Evolutionary conservation across 306 rosid genomes (phyloP).

Genomic region (Gleditsia sinensis): DNA sequence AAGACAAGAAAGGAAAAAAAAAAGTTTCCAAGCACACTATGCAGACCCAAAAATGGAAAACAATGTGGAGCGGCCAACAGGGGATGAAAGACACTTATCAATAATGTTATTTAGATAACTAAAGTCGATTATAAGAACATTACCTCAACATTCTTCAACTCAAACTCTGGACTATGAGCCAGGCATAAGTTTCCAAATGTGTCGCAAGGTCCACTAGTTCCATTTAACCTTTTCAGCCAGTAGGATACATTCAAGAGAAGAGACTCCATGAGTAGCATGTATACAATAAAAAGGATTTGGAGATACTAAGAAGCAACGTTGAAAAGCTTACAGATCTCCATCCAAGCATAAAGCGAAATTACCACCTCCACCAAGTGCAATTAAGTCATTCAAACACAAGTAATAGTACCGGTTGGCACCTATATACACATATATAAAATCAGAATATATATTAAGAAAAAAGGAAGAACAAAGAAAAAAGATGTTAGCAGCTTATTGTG

Average conservation of each 20-base stretch:
- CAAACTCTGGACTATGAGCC: conserved; percentile 87
- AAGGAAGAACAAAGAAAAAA: background rate
- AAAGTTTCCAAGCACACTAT: too few relatives aligned
- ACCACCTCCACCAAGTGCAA: conserved; percentile 96
- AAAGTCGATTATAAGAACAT: background rate
- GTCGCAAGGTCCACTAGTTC: conserved; percentile 88
- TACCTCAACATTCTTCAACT: conserved; percentile 94
- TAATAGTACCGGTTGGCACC: conserved; percentile 86
- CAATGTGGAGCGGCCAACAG: background rate
- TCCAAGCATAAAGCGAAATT: conserved; percentile 82
- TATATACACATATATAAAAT: conserved; percentile 32
- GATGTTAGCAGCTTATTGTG: background rate
- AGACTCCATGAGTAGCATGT: conserved; percentile 5
- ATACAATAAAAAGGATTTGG: conserved; percentile 7
- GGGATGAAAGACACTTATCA: background rate
- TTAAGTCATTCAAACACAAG: conserved; percentile 73
- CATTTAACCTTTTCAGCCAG: conserved; percentile 65
- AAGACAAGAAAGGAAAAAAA: background rate
- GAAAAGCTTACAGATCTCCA: conserved; percentile 83
- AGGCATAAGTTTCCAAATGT: conserved; percentile 86
- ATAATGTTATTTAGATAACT: conserved; percentile 25
- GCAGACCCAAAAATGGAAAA: background rate
- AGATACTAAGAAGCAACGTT: background rate
- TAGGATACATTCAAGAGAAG: conserved; percentile 35
- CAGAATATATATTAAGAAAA: background rate